Base-by-base conservation (phyloP, 371 early-diverging fungal species). In the Mucor lusitanicus region DNA sequence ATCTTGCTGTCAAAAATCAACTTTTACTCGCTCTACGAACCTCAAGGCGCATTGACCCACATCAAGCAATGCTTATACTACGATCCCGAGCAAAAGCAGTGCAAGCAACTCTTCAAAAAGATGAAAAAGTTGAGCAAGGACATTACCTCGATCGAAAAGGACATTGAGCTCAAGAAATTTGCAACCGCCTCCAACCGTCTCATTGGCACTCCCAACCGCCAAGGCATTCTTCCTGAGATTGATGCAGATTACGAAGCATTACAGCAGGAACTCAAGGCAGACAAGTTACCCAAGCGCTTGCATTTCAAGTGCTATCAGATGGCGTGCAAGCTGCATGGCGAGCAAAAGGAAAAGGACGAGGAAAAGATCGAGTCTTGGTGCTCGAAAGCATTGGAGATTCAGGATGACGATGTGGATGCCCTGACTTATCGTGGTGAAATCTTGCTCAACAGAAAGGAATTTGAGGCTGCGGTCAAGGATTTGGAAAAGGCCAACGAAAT, bases 21-120 rank as follows among this genome's bases (percentile, higher is more conserved):
- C 69, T 95, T 82, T 57, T 88, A 81, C 62, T 86, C 81, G 35
- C 66, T 92, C 35, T 82, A 93, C 58, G 91, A 92, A 78, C 82
- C 88, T 2, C 82, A 86, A 55, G 84, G 87, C 25, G 92, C 95
- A 12, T 54, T 94, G 33, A 70, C 84, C 0, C 82, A 87, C 67
- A 82, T 92, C 59, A 95, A 95, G 64, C 91, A 92, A 65, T 97
- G 97, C 70, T 76, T 96, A 6, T 86, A 90, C 40, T 89, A 88
- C 25, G 98, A 98, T 70, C 97, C 96, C 1, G 97, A 97, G 61
- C 87, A 95, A 74, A 91, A 91, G 74, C 59, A 78, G 37, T 98
- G 97, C 82, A 94, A 93, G 73, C 78, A 75, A 6, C 65, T 90
- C 3, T 94, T 92, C 74, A 74, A 86, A 17, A 76, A 78, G 59